phyloP scores from a whole-genome alignment of 2,329 filamentous ascomycete genomes.

The Phyllosticta citrichinensis region DNA sequence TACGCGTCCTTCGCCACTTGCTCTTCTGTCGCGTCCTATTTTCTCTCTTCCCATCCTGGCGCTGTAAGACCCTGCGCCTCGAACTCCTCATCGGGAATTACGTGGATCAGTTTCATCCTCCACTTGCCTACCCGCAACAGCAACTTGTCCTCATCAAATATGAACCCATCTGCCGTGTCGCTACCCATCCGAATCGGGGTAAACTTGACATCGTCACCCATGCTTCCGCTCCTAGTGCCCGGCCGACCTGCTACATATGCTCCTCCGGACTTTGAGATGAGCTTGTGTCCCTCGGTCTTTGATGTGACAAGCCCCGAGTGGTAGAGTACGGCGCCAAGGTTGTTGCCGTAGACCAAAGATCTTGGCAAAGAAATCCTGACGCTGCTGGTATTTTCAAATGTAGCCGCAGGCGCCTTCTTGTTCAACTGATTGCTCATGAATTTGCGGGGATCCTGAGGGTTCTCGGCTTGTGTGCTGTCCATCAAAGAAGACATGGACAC shows the following conservation, averaged over 20 bases:
- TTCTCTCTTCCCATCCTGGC: constrained; percentile 39
- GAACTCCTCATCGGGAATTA: constrained; percentile 46
- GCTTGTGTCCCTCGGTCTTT: constrained; percentile 47
- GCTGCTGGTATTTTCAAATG: background rate
- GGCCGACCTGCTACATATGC: constrained; percentile 52
- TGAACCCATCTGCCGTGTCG: constrained; percentile 47
- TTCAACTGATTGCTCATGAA: constrained; percentile 23
- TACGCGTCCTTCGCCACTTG: background rate
- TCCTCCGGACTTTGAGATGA: constrained; percentile 42
- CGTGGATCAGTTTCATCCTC: constrained; percentile 47
- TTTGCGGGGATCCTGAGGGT: constrained; percentile 10
- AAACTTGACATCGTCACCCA: constrained; percentile 48
- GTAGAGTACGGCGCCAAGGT: constrained; percentile 49
- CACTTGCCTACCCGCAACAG: constrained; percentile 50
- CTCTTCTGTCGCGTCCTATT: background rate
- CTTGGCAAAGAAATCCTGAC: constrained; percentile 46
- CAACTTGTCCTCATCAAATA: constrained; percentile 48
- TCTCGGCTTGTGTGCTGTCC: background rate
- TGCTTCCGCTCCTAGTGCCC: constrained; percentile 27
- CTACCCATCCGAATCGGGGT: constrained; percentile 48
- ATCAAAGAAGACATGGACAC: background rate
- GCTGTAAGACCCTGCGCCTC: constrained; percentile 34
- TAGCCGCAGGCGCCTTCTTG: constrained; percentile 13
- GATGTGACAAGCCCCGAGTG: constrained; percentile 51
- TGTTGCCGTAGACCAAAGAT: constrained; percentile 44